Evolutionary conservation across 495 filamentous ascomycete species (phyloP), one percentile per base, ranked within the genome.

Genomic region (Penicillium samsonianum): DNA sequence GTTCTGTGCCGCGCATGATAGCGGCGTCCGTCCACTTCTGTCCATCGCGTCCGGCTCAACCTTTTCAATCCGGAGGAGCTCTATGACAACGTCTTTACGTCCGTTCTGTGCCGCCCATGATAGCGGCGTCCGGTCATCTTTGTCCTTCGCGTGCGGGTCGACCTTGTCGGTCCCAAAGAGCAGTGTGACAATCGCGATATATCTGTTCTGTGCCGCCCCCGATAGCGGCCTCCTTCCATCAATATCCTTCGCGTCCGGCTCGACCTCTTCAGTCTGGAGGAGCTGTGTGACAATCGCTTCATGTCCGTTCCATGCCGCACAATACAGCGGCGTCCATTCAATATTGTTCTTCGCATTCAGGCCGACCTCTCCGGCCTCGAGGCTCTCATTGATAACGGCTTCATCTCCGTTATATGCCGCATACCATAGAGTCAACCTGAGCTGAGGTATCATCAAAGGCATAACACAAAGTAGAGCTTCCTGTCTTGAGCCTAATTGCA

Each of bases 351-450:
- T 31, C 14, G 26, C 10, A 10, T 48, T 9, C 14, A 14, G 23
- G 26, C 49, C 53, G 6, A 42, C 44, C 8, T 41, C 23, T 42
- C n/a, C n/a, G n/a, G n/a, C n/a, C 2, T 41, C 31, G 12, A 56
- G 43, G 7, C 52, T 45, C 20, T 16, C 16, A 40, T 46, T 12
- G n/a, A 61, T 40, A 14, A 52, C 14, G 6, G 30, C 10, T 4
- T 43, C 33, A 44, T 50, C 35, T 2, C 51, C 51, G 6, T 31
- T 28, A 10, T 40, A 14, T 16, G 50, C 54, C 4, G 55, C 55
- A 22, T 37, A 42, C 25, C 33, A 53, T 5, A 78, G 49, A n/a
- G 49, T 31, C 40, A 53, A n/a, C 37, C 35, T 16, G 5, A 44
- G 30, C 6, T 23, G 37, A 22, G 49, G 19, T 59, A 31, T 9